These are phyloP conservation scores for Dissophora ornata DNA, from an alignment of 192 early-diverging fungal species.

Conservation along the genomic window DNA sequence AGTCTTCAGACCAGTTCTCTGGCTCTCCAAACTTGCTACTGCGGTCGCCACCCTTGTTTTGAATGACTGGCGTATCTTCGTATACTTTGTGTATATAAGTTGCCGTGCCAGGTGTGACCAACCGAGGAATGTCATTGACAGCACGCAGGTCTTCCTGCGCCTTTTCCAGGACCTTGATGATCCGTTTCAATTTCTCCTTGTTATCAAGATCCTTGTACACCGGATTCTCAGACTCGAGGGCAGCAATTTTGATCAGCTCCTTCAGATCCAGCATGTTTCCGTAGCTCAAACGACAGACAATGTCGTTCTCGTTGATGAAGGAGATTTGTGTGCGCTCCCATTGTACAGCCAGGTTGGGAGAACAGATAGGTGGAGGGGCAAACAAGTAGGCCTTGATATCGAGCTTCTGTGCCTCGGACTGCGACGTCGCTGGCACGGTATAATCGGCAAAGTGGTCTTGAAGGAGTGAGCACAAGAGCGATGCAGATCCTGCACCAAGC, in stretches of 20 bases:
- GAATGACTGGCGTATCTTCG: conserved; percentile 38
- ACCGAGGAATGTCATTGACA: conserved; percentile 34
- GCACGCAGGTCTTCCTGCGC: conserved; percentile 34
- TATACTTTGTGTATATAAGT: conserved; percentile 55
- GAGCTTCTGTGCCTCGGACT: conserved; percentile 11
- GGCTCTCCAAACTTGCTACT: conserved; percentile 35
- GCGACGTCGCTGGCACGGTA: not conserved
- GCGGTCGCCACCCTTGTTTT: conserved; percentile 24
- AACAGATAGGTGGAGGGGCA: conserved; percentile 52
- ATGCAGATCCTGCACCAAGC: conserved; percentile 49
- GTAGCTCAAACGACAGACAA: conserved; percentile 52
- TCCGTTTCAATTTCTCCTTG: conserved; percentile 36
- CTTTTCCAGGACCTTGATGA: conserved; percentile 35
- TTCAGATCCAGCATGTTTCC: conserved; percentile 58
- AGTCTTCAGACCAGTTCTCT: conserved; percentile 21
- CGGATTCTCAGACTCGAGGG: conserved; percentile 47
- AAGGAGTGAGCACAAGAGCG: conserved; percentile 45
- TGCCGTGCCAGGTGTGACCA: conserved; percentile 49
- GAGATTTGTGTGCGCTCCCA: conserved; percentile 47
- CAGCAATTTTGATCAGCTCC: conserved; percentile 57
- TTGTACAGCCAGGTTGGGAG: conserved; percentile 45
- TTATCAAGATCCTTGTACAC: conserved; percentile 30
- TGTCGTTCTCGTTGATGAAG: conserved; percentile 58
- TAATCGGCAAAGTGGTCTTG: conserved; percentile 48
- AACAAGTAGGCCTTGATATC: conserved; percentile 54